Evolutionary conservation across 345 rosid species (phyloP).

Genomic region (Firmiana major): DNA sequence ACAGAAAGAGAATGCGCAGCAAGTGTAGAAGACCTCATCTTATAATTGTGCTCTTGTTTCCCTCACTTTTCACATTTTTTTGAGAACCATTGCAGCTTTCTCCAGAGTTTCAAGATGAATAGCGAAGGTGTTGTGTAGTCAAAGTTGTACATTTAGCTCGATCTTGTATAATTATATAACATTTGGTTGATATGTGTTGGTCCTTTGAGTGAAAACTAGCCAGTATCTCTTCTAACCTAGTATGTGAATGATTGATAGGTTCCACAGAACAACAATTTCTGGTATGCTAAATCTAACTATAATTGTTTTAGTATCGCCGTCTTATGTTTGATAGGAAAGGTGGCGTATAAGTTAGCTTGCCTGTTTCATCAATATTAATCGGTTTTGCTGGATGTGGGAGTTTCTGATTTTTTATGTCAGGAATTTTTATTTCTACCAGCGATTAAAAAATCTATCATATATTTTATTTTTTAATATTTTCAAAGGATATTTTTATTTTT

Average conservation of each 20-base stretch:
- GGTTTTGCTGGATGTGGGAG: neutral
- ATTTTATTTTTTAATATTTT: too few species aligned
- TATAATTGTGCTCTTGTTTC: neutral
- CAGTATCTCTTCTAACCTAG: neutral
- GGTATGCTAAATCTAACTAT: neutral
- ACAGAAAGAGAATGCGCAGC: neutral
- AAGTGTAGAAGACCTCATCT: conserved; percentile 5
- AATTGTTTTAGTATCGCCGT: neutral
- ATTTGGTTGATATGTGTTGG: neutral
- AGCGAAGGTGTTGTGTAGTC: conserved; percentile 1
- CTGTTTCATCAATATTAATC: too few species aligned
- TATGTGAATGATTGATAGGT: neutral
- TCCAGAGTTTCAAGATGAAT: conserved; percentile 7
- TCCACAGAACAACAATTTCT: neutral
- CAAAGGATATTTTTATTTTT: too few species aligned
- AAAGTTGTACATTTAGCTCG: conserved; percentile 1
- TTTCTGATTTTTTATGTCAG: too few species aligned
- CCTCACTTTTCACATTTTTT: neutral
- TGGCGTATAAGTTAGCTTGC: too few species aligned
- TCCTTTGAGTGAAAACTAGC: neutral
- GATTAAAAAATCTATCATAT: too few species aligned
- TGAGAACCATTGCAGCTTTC: conserved; percentile 1
- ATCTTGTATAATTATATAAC: neutral
- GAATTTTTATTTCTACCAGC: too few species aligned
- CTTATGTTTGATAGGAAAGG: neutral